Conservation (phyloP, 1,139 yeast genomes). For the Lodderomyces margitis region DNA sequence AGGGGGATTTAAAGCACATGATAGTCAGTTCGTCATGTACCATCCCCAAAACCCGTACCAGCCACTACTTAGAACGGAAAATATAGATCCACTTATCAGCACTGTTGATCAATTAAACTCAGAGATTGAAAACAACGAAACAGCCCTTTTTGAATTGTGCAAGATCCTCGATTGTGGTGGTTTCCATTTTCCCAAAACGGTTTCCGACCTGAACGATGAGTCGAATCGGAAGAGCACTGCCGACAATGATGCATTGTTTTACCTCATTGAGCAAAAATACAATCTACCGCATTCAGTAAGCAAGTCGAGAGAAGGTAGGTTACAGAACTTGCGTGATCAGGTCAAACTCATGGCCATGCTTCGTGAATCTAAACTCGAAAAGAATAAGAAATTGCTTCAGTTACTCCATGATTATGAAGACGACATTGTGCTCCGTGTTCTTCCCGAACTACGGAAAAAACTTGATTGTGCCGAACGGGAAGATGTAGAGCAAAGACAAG, state of each 20-base stretch:
- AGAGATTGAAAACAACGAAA: not conserved
- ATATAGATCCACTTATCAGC: conserved; percentile 28
- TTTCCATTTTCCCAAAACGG: not conserved
- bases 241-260: not conserved
- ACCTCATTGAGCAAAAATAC: conserved; percentile 6
- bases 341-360: not conserved
- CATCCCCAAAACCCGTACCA: conserved; percentile 10
- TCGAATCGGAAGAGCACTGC: not conserved
- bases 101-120: not conserved
- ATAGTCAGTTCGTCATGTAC: not conserved
- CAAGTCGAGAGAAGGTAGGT: not conserved
- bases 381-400: conserved; percentile 1
- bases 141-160: not conserved
- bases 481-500: not conserved
- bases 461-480: not conserved
- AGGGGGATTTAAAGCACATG: too few species aligned
- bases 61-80: conserved; percentile 39
- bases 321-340: not conserved
- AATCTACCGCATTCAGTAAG: not conserved
- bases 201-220: not conserved
- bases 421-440: not conserved
- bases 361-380: not conserved
- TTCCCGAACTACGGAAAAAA: conserved; percentile 4
- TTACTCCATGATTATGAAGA: conserved; percentile 5
- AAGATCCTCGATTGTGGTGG: not conserved